Evolutionary conservation across 176 grass and related monocot genomes (phyloP).

Genomic region (Avena sativa): DNA sequence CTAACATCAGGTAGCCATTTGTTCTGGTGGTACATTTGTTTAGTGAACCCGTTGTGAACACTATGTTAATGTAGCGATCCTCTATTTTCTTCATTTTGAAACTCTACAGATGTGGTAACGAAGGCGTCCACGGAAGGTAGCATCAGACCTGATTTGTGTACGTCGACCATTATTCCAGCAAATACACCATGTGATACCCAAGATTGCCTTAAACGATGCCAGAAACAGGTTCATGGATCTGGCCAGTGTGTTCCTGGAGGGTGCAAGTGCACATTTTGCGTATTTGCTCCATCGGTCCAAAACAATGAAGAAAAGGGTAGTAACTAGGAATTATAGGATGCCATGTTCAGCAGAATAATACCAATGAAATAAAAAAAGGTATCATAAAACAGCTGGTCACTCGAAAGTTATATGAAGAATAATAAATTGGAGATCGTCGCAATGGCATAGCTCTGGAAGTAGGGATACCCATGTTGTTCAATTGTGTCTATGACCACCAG

Average conservation of each 20-base stretch:
- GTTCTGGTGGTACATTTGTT: not conserved
- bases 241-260: not conserved
- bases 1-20: slow-evolving; percentile 2
- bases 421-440: not conserved
- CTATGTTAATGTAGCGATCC: not conserved
- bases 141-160: not conserved
- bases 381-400: no score
- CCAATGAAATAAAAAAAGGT: not conserved
- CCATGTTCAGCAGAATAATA: not conserved
- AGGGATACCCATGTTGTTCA: not conserved
- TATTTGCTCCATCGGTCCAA: not conserved
- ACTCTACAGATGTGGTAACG: not conserved
- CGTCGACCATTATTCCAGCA: not conserved
- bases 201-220: not conserved
- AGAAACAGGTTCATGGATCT: not conserved
- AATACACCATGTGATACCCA: not conserved
- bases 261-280: not conserved
- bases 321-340: not conserved
- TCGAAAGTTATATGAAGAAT: no score
- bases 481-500: not conserved
- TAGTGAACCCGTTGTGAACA: not conserved
- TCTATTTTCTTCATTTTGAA: not conserved
- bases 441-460: not conserved
- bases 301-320: not conserved
- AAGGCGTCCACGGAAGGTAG: not conserved